A percentile compares a stretch with the other conserved stretches of the same genome.
These are phyloP conservation scores for Tephrocybe sp. DNA, from an alignment of 768 basidiomycete species.

Conservation along the genomic window DNA sequence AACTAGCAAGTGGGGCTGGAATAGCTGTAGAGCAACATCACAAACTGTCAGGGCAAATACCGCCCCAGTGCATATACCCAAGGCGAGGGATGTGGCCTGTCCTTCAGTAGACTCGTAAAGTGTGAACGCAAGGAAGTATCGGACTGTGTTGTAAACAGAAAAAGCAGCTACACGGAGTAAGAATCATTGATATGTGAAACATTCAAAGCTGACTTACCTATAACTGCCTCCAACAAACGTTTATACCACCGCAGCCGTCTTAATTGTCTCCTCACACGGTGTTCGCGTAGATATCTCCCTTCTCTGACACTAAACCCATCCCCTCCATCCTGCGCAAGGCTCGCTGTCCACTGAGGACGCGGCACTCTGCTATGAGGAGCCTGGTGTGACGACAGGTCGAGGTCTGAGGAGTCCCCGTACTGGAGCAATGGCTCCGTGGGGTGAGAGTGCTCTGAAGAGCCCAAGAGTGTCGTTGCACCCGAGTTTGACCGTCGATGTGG, in stretches of 20 bases:
- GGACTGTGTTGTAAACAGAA: slow-evolving; percentile 60
- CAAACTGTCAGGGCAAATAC: slow-evolving; percentile 39
- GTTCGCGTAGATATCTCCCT: slow-evolving; percentile 27
- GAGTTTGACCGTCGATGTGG: slow-evolving; percentile 45
- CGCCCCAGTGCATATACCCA: slow-evolving; percentile 47
- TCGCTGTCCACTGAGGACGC: slow-evolving; percentile 26
- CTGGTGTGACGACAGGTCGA: slow-evolving; percentile 33
- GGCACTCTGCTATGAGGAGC: slow-evolving; percentile 25
- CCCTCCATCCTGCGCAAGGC: slow-evolving; percentile 25
- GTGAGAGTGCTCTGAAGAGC: slow-evolving; percentile 39
- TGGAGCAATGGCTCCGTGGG: slow-evolving; percentile 44
- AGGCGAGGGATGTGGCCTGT: slow-evolving; percentile 42
- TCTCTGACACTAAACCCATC: slow-evolving; percentile 27
- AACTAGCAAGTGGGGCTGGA: slow-evolving; percentile 36
- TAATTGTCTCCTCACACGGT: slow-evolving; percentile 23
- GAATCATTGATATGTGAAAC: background rate
- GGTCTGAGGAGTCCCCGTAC: slow-evolving; percentile 26
- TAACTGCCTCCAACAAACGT: slow-evolving; percentile 30
- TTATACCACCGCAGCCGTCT: slow-evolving; percentile 28
- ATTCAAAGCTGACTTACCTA: slow-evolving; percentile 33
- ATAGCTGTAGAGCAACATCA: slow-evolving; percentile 37
- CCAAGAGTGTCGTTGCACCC: slow-evolving; percentile 33
- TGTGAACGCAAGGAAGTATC: slow-evolving; percentile 64
- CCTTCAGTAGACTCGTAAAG: slow-evolving; percentile 39
- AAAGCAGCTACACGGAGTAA: slow-evolving; percentile 44